Base-by-base conservation (phyloP, 352 stramenopile genomes). In the Salisapilia sapeloensis region DNA sequence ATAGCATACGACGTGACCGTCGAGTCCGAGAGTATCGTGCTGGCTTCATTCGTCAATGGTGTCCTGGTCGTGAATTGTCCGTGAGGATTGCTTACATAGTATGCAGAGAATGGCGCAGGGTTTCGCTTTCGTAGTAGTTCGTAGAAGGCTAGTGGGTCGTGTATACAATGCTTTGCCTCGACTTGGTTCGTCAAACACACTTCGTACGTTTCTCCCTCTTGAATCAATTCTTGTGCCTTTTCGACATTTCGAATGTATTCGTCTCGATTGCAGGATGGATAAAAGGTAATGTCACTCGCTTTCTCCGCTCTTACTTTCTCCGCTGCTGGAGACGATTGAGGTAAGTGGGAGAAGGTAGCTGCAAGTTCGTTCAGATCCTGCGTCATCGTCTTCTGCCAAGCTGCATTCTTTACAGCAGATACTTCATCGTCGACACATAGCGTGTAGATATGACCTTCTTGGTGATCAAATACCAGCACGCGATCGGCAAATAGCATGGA, bases 121-220 rank as follows among this genome's bases (percentile, higher is more conserved):
- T 98, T 98, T 10, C 62, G 60, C 20, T 46, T 47, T 7, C 92
- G 86, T 22, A 98, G 55, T 37, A 76, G 56, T 24, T 76, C 50
- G 55, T 98, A 98, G 32, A 96, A 91, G 28, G 53, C 55, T 13
- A 82, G 41, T 2, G 60, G 61, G 38, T 80, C 44, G 4, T 29
- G 38, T 12, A 82, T 33, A 18, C 41, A 24, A 24, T 69, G 47
- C 5, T 49, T 24, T 0, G 66, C 53, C 28, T 79, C 59, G 11
- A 97, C 57, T 43, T 96, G 76, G 59, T 96, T 97, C 2, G 92
- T 98, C 21, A 98, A 49, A 45, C 92, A 98, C 16, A 97, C 61
- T 56, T 98, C 90, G 50, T 98, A 98, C 16, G 86, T 95, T 49
- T 97, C 89, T 10, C 91, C 91, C 12, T 67, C 63, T 33, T 75